Base-by-base conservation (phyloP, 805 yeast genomes). In the Zygoascus biomembranicola region DNA sequence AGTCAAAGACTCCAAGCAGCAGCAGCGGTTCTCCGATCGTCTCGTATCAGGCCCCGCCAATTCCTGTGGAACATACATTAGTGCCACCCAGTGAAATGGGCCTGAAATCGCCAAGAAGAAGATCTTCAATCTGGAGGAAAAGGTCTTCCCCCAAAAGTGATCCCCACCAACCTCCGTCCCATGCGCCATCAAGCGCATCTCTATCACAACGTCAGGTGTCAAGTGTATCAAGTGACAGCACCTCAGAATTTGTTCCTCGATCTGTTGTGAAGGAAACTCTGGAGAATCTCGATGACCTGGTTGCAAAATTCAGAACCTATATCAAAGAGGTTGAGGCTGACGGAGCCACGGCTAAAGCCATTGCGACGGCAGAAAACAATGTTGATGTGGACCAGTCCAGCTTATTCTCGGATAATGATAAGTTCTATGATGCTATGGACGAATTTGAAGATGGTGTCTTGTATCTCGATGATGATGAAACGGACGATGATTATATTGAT, bases 371-470 rank as follows among this genome's bases (percentile, higher is more conserved):
- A 42, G 61, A 18, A 5, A 32, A 16, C 32, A 13, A 14, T 46
- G 32, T 19, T 9, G 32, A 23, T 23, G 26, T 55, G 32, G 60
- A 59, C 42, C 57, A 52, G n/a, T 19, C 51, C 14, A 55, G 57
- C 49, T 37, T 56, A 32, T 52, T 55, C 32, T 57, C 62, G 6
- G 59, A 57, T 5, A 42, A 42, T 26, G 65, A 62, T 9, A 3
- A 39, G 45, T 49, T 49, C 31, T 52, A 54, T 43, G 58, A 56
- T 44, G 53, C 52, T n/a, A 44, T 41, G 26, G 59, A 52, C 19
- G 61, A 56, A 46, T 43, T 32, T 13, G 28, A 43, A 18, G 44
- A 42, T 19, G 26, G 44, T 4, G 20, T 42, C 6, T 14, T 42
- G 14, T 42, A 42, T 42, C 20, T 42, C 5, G 44, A 42, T 14